Evolutionary conservation across 2,329 filamentous ascomycete species (phyloP).

Genomic region (Ascochyta fabae): DNA sequence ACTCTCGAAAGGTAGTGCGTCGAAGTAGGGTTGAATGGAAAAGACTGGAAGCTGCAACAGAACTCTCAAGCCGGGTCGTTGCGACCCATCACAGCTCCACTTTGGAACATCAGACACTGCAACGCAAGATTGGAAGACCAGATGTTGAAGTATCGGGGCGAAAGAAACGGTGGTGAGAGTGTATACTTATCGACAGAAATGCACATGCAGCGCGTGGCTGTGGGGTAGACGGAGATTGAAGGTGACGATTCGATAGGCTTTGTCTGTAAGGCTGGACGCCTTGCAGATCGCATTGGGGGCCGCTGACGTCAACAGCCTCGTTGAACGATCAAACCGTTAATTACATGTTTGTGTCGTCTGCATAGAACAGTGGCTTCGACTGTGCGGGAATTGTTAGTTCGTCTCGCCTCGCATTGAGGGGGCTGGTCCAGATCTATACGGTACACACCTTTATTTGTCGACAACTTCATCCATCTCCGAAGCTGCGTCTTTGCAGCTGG

Average conservation of each 20-base stretch:
- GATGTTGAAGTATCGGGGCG: not conserved
- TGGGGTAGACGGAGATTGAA: not conserved
- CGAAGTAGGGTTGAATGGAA: not conserved
- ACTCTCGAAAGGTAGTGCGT: not conserved
- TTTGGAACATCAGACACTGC: too few species aligned
- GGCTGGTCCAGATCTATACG: not conserved
- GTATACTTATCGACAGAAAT: not conserved
- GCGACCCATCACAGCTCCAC: not conserved
- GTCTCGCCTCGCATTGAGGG: conserved; percentile 2
- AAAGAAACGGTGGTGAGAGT: not conserved
- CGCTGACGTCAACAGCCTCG: conserved; percentile 7
- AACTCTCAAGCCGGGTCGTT: not conserved
- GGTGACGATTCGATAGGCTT: not conserved
- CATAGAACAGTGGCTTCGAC: conserved; percentile 2
- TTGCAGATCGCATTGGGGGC: conserved; percentile 14
- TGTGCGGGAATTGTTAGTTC: not conserved
- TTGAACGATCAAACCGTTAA: not conserved
- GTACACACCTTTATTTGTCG: too few species aligned
- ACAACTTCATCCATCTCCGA: not conserved
- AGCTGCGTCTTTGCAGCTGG: not conserved
- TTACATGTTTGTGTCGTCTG: not conserved
- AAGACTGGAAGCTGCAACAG: not conserved
- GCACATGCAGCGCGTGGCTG: not conserved
- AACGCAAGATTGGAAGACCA: not conserved
- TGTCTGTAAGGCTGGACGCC: conserved; percentile 18